These are phyloP conservation scores for Colletotrichum abscissum DNA, from an alignment of 2,329 filamentous ascomycete genomes.

Conservation along the genomic window DNA sequence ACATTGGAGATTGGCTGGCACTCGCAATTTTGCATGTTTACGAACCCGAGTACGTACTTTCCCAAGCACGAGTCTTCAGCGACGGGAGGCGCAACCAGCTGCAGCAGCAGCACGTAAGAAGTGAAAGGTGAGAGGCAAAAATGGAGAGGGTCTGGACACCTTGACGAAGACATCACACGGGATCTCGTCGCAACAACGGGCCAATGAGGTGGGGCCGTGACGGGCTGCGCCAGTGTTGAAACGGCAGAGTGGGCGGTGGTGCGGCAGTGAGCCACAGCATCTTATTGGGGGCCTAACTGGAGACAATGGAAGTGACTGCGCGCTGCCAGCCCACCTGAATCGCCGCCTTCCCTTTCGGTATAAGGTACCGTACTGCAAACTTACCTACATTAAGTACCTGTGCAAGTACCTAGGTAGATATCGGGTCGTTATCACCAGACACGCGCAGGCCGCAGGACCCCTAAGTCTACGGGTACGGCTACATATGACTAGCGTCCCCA, in stretches of 20 bases:
- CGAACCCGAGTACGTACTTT: background rate
- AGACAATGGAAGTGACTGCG: background rate
- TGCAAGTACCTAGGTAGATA: background rate
- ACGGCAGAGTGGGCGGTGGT: constrained; percentile 1
- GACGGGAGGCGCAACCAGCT: background rate
- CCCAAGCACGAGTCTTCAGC: background rate
- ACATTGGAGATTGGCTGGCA: background rate
- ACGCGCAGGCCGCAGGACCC: background rate
- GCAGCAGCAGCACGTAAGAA: no score
- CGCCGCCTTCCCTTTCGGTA: background rate
- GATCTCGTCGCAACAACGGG: background rate
- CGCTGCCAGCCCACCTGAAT: background rate
- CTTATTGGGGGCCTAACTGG: background rate
- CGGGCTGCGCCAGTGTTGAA: constrained; percentile 6
- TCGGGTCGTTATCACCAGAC: background rate
- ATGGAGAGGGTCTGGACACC: background rate
- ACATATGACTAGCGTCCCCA: background rate
- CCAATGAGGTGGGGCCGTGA: background rate
- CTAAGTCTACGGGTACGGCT: background rate
- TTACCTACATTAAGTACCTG: no score
- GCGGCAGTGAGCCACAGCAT: background rate
- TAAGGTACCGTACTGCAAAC: background rate
- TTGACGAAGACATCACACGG: background rate
- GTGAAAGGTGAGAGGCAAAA: background rate
- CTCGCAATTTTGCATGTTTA: background rate